These are phyloP conservation scores for Diaporthe capsici DNA, from an alignment of 2,329 filamentous ascomycete species.

Conservation along the genomic window DNA sequence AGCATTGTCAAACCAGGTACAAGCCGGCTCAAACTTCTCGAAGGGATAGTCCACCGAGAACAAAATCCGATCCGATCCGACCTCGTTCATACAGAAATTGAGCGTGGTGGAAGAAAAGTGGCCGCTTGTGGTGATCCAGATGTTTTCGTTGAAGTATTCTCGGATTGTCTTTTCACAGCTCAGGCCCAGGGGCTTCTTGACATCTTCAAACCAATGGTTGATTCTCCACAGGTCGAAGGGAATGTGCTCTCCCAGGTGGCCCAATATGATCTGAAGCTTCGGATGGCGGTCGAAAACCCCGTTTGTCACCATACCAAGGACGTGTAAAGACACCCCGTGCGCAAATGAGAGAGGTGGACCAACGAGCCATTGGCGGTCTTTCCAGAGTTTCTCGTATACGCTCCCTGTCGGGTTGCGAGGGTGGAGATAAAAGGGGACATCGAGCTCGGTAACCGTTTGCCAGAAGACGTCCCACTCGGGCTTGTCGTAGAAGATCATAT, in stretches of 20 bases:
- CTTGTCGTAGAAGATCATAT: conserved; percentile 75
- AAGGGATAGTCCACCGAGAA: conserved; percentile 69
- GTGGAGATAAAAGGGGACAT: conserved; percentile 76
- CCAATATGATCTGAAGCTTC: conserved; percentile 60
- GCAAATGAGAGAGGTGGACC: conserved; percentile 72
- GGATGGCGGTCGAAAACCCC: conserved; percentile 64
- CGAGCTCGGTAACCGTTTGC: conserved; percentile 68
- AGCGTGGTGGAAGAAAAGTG: conserved; percentile 69
- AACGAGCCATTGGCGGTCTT: conserved; percentile 70
- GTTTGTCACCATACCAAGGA: conserved; percentile 66
- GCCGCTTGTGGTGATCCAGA: conserved; percentile 71
- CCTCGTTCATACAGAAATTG: conserved; percentile 63
- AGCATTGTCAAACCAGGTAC: conserved; percentile 53
- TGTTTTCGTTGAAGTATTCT: conserved; percentile 68
- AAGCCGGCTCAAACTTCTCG: conserved; percentile 60
- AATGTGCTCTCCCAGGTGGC: conserved; percentile 64
- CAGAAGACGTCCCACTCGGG: conserved; percentile 74
- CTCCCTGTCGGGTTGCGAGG: conserved; percentile 69
- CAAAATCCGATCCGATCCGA: conserved; percentile 64
- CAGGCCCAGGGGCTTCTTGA: conserved; percentile 45
- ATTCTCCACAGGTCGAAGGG: conserved; percentile 65
- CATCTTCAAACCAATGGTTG: conserved; percentile 70
- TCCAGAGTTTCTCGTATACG: conserved; percentile 55
- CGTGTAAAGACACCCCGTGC: conserved; percentile 70
- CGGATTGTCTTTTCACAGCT: conserved; percentile 64